Base-by-base conservation (phyloP, 768 basidiomycete genomes). In the Russula compacta region DNA sequence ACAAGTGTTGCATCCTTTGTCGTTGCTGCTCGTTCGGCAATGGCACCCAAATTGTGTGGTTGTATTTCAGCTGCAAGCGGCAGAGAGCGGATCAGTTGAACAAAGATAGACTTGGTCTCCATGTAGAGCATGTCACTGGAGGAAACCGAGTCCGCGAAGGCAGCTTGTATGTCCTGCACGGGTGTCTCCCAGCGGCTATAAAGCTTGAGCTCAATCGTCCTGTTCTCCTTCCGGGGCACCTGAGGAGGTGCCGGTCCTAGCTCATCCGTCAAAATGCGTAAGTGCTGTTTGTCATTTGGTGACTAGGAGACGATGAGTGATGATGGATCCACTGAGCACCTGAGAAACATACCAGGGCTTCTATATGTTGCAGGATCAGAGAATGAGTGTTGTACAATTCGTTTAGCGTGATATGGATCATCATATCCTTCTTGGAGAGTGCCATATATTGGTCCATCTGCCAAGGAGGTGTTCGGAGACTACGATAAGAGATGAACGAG, bases 401-500 rank as follows among this genome's bases (percentile, higher is more conserved):
- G 72, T 99, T 99, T 74, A 98, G 77, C 7, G 97, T 98, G 72
- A 99, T 99, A 74, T 94, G 92, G 75, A 99, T 98, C 79, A 89
- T 86, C 61, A 98, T 79, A 71, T 98, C 97, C 75, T 98, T 98
- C 82, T 99, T 99, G 61, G 95, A 98, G 59, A 99, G 78, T 9
- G 97, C 97, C 94, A 99, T 98, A 73, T 99, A 99, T 79, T 98
- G 97, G 75, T 99, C 97, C 87, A 98, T 95, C 95, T 97, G 67
- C 24, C 24, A 3, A 3, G 32, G n/a, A 60, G 15, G 6, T n/a
- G 2, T 12, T 12, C 15, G 33, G 17, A 42, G 11, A 46, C 19
- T 24, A 2, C 21, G 21, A 12, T 9, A 36, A 21, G 43, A 19
- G 2, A 21, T 43, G 43, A 12, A 3, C n/a, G n/a, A n/a, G n/a